Percentiles rank a stretch among this genome's conserved stretches.
Conservation (phyloP, 2,329 filamentous ascomycete genomes). For the Leptographium lundbergii region DNA sequence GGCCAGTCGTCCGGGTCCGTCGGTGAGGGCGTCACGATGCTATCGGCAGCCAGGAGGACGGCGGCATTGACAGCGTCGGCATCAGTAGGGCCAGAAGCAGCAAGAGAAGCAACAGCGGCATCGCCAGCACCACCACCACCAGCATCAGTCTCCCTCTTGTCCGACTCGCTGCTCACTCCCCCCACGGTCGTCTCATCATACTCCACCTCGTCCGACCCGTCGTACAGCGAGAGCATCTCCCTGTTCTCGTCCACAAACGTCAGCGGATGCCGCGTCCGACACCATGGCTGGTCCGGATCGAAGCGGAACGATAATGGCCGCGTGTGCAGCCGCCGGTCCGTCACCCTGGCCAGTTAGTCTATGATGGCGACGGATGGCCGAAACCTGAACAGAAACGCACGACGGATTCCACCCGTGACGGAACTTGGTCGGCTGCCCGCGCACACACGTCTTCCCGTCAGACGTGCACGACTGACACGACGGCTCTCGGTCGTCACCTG, state of each 20-base stretch:
- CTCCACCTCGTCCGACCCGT: background rate
- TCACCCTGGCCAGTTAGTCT: background rate
- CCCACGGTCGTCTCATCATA: no score
- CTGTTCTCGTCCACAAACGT: conserved; percentile 3
- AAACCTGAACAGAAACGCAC: background rate
- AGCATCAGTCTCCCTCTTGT: no score
- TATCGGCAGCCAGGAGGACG: no score
- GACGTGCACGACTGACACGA: background rate
- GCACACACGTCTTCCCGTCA: background rate
- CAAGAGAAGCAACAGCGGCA: no score
- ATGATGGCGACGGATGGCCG: background rate
- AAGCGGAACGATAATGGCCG: background rate
- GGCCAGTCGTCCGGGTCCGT: no score
- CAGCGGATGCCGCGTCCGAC: background rate
- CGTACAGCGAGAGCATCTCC: background rate
- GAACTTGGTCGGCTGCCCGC: background rate
- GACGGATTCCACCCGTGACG: conserved; percentile 2
- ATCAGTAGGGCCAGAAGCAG: no score
- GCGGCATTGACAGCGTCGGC: no score
- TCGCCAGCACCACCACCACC: no score
- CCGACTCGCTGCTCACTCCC: no score
- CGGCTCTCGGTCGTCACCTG: background rate
- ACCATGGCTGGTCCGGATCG: background rate
- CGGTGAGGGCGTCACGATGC: no score
- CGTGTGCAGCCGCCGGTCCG: background rate